These are phyloP conservation scores for Lanzia echinophila DNA, from an alignment of 2,329 filamentous ascomycete genomes.

Conservation along the genomic window DNA sequence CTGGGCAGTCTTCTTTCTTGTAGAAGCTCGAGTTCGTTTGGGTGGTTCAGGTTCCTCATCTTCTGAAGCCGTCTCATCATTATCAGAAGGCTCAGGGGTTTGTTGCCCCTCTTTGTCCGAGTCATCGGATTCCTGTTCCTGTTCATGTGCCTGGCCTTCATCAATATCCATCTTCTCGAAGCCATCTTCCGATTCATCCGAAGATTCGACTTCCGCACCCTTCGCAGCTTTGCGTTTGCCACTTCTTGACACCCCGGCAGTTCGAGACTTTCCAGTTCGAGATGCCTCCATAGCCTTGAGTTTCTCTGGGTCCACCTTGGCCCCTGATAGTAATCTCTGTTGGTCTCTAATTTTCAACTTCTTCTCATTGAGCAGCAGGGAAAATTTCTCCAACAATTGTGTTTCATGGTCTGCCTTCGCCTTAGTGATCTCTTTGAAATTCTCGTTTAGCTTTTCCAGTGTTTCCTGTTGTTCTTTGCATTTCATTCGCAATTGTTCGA, in stretches of 20 bases:
- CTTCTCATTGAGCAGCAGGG: constrained; percentile 67
- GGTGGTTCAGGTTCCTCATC: neutral
- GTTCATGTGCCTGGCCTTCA: constrained; percentile 16
- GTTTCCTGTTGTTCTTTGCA: constrained; percentile 45
- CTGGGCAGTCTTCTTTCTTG: neutral
- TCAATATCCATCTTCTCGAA: constrained; percentile 48
- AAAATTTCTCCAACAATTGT: constrained; percentile 62
- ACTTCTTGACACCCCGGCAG: constrained; percentile 33
- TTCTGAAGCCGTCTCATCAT: constrained; percentile 7
- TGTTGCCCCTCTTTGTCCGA: constrained; percentile 13
- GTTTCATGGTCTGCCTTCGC: constrained; percentile 62
- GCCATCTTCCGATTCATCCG: constrained; percentile 40
- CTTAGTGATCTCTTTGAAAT: constrained; percentile 59
- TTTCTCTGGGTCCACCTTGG: constrained; percentile 23
- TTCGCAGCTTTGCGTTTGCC: constrained; percentile 44
- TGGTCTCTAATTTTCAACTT: constrained; percentile 74
- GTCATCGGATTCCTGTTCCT: constrained; percentile 11
- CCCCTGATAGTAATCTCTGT: constrained; percentile 47
- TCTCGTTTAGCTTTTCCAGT: constrained; percentile 51
- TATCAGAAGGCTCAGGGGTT: constrained; percentile 9
- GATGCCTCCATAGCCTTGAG: constrained; percentile 13
- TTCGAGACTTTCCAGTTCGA: constrained; percentile 6
- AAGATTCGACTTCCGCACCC: constrained; percentile 22
- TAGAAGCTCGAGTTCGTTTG: neutral
- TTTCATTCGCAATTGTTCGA: constrained; percentile 34